Evolutionary conservation across 768 basidiomycete genomes (phyloP).

Genomic region (Cystofilobasidium macerans): DNA sequence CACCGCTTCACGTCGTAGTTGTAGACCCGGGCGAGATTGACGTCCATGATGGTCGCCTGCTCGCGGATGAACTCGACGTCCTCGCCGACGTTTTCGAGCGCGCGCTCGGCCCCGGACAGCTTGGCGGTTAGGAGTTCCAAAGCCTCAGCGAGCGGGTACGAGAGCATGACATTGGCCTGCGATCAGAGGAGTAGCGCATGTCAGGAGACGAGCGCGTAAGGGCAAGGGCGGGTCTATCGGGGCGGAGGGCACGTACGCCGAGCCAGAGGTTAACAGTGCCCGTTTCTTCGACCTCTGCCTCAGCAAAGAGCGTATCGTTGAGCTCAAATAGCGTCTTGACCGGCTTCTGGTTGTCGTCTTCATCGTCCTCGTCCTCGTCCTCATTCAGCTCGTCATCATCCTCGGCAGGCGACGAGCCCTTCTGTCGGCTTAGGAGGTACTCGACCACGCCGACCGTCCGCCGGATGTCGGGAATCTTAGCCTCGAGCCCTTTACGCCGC

Average conservation of each 20-base stretch:
- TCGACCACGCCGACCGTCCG: constrained; percentile 86
- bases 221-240: background rate
- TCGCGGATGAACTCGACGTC: constrained; percentile 89
- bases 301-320: constrained; percentile 88
- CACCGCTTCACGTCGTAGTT: constrained; percentile 82
- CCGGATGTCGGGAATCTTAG: constrained; percentile 91
- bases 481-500: constrained; percentile 65
- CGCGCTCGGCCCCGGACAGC: constrained; percentile 56
- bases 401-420: constrained; percentile 37
- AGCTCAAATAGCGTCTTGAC: constrained; percentile 83
- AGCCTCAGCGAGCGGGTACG: constrained; percentile 74
- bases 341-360: constrained; percentile 41
- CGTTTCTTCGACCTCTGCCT: constrained; percentile 73
- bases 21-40: constrained; percentile 86
- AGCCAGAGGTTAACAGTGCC: constrained; percentile 92
- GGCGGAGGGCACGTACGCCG: constrained; percentile 51
- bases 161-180: constrained; percentile 97
- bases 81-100: constrained; percentile 58
- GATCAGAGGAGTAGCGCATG: background rate
- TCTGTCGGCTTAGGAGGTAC: constrained; percentile 48
- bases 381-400: constrained; percentile 47
- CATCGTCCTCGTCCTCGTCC: constrained; percentile 41
- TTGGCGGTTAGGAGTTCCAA: constrained; percentile 63
- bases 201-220: background rate
- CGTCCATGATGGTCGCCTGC: constrained; percentile 92